Base-by-base conservation (phyloP, 176 grass and related monocot species). In the Guadua angustifolia region DNA sequence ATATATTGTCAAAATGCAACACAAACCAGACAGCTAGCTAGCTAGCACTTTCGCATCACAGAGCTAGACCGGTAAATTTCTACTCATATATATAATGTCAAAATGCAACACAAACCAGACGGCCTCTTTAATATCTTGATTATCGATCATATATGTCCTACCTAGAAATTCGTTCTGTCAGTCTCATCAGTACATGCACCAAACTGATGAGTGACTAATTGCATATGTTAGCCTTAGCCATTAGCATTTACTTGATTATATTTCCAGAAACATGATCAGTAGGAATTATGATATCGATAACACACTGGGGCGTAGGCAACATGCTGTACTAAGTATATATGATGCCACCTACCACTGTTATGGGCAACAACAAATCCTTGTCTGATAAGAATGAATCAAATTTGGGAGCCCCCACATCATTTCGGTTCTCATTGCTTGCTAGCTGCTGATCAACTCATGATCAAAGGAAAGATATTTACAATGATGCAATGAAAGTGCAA, bases 261-360 rank as follows among this genome's bases (percentile, higher is more conserved):
- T 83, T 72, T 77, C 49, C 60, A 83, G 79, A 79, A 90, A 69
- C 89, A 90, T 90, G 89, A 79, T 84, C 79, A 75, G 75, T 69
- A 55, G 33, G 75, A 68, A 87, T 90, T 90, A 90, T 90, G 89
- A 90, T 90, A 84, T 87, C 80, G 61, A 90, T 79, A 75, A 87
- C 80, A 87, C 80, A 69, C 79, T 83, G 60, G 29, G 67, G 39
- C 42, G 74, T 90, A 79, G 79, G 68, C 84, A 90, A 79, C 68
- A 83, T 79, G 67, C 4, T 79, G 74, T 74, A n/a, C 80, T 73
- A 90, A 79, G 74, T 75, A n/a, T n/a, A n/a, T n/a, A 90, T 90
- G 80, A 75, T 90, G 75, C 89, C 80, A 87, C 89, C 84, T 90
- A 90, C 74, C 80, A 75, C 42, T 79, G 51, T 87, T 83, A 83